Conservation (phyloP, 2,329 filamentous ascomycete genomes). For the Pseudogymnoascus sp. region DNA sequence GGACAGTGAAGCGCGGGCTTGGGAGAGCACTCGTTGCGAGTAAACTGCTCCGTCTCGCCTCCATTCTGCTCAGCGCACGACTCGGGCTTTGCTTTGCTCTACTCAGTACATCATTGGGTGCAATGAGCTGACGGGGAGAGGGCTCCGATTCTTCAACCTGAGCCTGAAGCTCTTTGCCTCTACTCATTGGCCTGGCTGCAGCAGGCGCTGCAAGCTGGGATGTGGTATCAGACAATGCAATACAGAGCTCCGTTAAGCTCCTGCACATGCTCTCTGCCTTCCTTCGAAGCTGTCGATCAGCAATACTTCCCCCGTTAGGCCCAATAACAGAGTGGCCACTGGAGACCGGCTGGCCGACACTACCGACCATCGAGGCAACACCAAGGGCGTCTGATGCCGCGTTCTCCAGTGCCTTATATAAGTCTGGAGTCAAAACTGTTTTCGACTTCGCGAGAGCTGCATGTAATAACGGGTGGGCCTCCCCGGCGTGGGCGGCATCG, state of each 20-base stretch:
- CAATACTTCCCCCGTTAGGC: slow-evolving; percentile 29
- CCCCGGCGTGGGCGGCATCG: slow-evolving; percentile 37
- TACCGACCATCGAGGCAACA: slow-evolving; percentile 70
- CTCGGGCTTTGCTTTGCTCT: slow-evolving; percentile 11
- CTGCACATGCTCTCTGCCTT: slow-evolving; percentile 92
- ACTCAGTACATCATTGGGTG: not conserved
- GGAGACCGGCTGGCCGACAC: slow-evolving; percentile 59
- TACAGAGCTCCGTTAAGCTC: slow-evolving; percentile 82
- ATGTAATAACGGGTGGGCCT: slow-evolving; percentile 68
- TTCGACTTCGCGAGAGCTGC: slow-evolving; percentile 75
- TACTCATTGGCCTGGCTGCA: slow-evolving; percentile 15
- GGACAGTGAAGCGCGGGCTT: slow-evolving; percentile 22
- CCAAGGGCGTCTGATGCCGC: slow-evolving; percentile 74
- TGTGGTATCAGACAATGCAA: slow-evolving; percentile 60
- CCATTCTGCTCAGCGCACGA: slow-evolving; percentile 26
- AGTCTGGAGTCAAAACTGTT: slow-evolving; percentile 55
- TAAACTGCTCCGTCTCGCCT: slow-evolving; percentile 27
- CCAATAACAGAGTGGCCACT: slow-evolving; percentile 42
- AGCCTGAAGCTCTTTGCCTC: slow-evolving; percentile 1
- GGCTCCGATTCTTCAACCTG: not conserved
- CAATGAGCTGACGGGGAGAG: not conserved
- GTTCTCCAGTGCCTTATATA: slow-evolving; percentile 72
- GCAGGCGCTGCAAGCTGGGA: slow-evolving; percentile 9
- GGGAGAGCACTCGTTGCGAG: slow-evolving; percentile 24
- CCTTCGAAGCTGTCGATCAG: slow-evolving; percentile 74